Base-by-base conservation (phyloP, 768 basidiomycete genomes). In the Gloeopeniophorella convolvens region DNA sequence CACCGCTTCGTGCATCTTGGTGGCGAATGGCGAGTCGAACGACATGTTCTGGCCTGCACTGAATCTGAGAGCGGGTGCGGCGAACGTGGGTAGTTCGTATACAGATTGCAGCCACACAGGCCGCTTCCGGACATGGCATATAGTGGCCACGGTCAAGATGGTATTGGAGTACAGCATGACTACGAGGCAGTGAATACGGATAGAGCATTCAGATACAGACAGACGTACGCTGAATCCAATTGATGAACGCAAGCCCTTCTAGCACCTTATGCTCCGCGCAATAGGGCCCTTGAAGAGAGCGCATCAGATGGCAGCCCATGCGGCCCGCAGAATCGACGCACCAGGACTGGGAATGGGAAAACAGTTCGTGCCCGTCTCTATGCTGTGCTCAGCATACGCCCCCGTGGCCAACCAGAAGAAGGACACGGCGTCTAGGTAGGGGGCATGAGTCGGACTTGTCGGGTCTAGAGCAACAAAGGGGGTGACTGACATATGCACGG, bases 151-250 rank as follows among this genome's bases (percentile, higher is more conserved):
- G 5, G 52, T 54, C 45, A 54, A 48, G 13, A 54, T 10, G n/a
- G 52, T 54, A 16, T 54, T 54, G 16, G 52, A 34, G 12, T 54
- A 54, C 18, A 54, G 46, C 52, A 54, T 54, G 41, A 54, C 52
- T 54, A 11, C 20, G 13, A 30, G 26, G 16, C 9, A 4, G 30
- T 54, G 35, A 48, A 37, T 21, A n/a, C 21, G 13, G 36, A n/a
- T 43, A 13, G 32, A 40, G 28, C 10, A 23, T 20, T 31, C 15
- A 20, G 8, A 6, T 1, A 31, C 16, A 27, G 31, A 21, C 24
- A 24, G 27, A 16, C 46, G 52, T 36, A 54, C 52, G n/a, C 39
- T 54, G 52, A 4, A 54, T 39, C 46, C 46, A 54, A 43, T 54
- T 54, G 11, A 54, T 9, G 35, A 43, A 54, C 20, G 52, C 12